These are phyloP conservation scores for Saraca asoca DNA, from an alignment of 331 rosid species.

Conservation along the genomic window DNA sequence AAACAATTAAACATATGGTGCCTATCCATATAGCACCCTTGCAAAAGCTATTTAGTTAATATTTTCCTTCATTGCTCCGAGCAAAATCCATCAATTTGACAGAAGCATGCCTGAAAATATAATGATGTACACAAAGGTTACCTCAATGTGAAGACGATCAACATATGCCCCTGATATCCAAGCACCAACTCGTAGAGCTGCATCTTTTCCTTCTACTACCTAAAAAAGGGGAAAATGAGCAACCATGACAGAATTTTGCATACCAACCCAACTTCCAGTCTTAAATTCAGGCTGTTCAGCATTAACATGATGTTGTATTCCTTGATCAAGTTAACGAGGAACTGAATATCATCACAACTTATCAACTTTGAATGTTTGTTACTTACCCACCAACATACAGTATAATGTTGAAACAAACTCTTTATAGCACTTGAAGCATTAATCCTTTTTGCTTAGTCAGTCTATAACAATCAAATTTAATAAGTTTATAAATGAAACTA, in stretches of 20 bases:
- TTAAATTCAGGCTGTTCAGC: not conserved
- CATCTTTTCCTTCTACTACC: constrained; percentile 96
- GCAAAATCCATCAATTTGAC: no score
- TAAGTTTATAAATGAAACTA: not conserved
- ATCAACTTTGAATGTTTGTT: no score
- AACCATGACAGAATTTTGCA: not conserved
- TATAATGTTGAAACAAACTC: not conserved
- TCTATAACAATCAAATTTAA: not conserved
- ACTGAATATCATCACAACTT: not conserved
- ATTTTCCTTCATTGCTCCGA: no score
- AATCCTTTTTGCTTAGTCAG: not conserved
- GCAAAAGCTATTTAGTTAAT: not conserved
- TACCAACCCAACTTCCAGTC: constrained; percentile 1
- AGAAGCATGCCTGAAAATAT: no score
- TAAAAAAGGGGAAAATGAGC: constrained; percentile 26
- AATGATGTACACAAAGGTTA: constrained; percentile 9
- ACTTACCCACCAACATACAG: not conserved
- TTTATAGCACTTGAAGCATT: not conserved
- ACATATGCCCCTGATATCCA: constrained; percentile 89
- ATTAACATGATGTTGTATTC: not conserved
- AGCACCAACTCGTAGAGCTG: constrained; percentile 62
- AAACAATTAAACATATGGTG: not conserved
- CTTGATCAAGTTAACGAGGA: not conserved
- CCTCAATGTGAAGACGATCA: constrained; percentile 92
- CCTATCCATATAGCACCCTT: not conserved